Evolutionary conservation across 1,284 basidiomycete genomes (phyloP), one percentile per base, ranked within the genome.

Genomic region (Veloporphyrellus conicus): DNA sequence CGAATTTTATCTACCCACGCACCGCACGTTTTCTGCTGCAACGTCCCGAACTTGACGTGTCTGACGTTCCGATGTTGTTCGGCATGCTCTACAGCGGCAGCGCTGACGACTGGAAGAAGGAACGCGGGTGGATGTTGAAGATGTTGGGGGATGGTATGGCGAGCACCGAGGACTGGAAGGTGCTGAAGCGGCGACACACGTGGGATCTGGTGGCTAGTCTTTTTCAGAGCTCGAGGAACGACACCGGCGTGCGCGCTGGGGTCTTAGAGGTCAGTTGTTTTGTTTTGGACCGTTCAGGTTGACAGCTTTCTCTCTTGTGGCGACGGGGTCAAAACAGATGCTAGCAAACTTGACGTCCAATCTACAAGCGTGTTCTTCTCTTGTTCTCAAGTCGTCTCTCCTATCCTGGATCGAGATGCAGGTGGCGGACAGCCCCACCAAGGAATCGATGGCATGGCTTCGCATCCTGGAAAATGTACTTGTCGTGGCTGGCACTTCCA

Each of bases 181-280:
- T 93, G 1, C 70, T 94, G 50, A 84, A 83, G 58, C 74, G 90
- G 37, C 70, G 93, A 25, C 89, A 93, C 62, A 91, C 89, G 0
- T 93, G 90, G 87, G 88, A 92, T 52, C 71, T 95, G 25, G 68
- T 96, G 3, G 84, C 88, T 0, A 90, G 87, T 55, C 63, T 94
- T 43, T 93, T 84, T 65, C 82, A 89, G 52, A 78, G 78, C 44
- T 77, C 78, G 6, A 69, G 72, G 32, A 64, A 70, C 0, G 87
- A 92, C 53, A 54, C 63, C 0, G 45, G 68, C 1, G 67, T 87
- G 58, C 75, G 83, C 16, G 71, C 70, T 46, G 72, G 75, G 7
- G 78, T 90, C 31, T 67, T 91, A 4, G 87, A 90, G 74, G 88
- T 87, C 29, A 29, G 62, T 52, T 2, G 8, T 28, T 15, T 15